These are phyloP conservation scores for Ambrosia artemisiifolia DNA, from an alignment of 129 eudicot genomes.

Conservation along the genomic window DNA sequence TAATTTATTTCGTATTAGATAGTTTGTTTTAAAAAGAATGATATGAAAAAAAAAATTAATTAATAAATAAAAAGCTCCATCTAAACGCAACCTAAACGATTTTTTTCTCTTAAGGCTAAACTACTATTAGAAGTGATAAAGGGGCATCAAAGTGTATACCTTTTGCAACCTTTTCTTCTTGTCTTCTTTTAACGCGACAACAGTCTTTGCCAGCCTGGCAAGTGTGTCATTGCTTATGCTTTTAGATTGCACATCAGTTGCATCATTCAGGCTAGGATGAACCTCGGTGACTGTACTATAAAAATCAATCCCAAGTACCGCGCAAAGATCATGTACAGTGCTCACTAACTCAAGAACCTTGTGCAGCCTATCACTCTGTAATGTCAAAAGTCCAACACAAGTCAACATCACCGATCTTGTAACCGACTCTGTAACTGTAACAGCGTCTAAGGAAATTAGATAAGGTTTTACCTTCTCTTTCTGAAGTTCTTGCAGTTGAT, in stretches of 20 bases:
- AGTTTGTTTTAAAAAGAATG: neutral
- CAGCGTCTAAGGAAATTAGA: neutral
- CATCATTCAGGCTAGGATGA: constrained; percentile 65
- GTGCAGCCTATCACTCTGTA: constrained; percentile 74
- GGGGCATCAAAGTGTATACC: constrained; percentile 31
- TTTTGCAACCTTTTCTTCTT: constrained; percentile 58
- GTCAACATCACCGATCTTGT: constrained; percentile 3
- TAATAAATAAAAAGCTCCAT: neutral
- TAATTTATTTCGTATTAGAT: neutral
- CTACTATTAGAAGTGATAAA: neutral
- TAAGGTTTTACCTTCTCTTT: constrained; percentile 55
- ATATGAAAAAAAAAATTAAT: neutral
- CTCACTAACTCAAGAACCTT: constrained; percentile 47
- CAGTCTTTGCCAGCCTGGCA: constrained; percentile 49
- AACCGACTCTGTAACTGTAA: neutral
- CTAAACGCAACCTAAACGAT: neutral
- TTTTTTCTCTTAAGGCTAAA: neutral
- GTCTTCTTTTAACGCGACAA: constrained; percentile 59
- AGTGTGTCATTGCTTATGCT: constrained; percentile 79
- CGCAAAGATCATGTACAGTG: constrained; percentile 66
- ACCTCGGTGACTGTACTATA: constrained; percentile 49
- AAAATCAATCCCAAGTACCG: constrained; percentile 61
- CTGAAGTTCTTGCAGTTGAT: constrained; percentile 73
- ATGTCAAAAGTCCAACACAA: constrained; percentile 17
- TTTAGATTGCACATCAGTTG: constrained; percentile 42